Base-by-base conservation (phyloP, 352 stramenopile species). In the Phytophthora ohioensis region DNA sequence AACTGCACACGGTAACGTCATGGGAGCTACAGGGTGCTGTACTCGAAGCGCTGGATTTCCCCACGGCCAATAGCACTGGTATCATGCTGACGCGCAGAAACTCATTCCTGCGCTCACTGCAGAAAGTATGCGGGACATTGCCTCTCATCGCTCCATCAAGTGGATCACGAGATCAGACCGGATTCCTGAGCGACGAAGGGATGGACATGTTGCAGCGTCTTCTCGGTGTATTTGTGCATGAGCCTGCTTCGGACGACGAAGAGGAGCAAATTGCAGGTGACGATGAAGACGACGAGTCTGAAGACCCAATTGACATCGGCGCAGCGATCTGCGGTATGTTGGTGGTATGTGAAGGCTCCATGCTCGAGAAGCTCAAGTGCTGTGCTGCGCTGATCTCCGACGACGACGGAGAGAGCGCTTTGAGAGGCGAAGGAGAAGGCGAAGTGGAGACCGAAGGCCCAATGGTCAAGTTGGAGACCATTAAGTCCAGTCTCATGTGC, bases 401-500 rank as follows among this genome's bases (percentile, higher is more conserved):
- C 12, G 62, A 80, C 6, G 69, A 91, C 15, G 31, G 61, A 4
- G 69, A 76, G 5, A 71, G 54, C 13, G 32, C 35, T 4, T 13
- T 66, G 6, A 71, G 68, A n/a, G 69, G 56, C 2, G 69, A 76
- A 38, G 69, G 65, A 11, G 69, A 78, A 55, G 61, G 57, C 2
- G 46, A 78, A 32, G 43, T 65, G 3, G 65, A 73, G 27, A 48
- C n/a, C 11, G 61, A 72, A 5, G 43, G 38, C 6, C 31, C 53
- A 1, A 73, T 74, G n/a, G 79, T 88, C 5, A 74, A 75, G 31
- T 59, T 92, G 13, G 81, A 88, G 56, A 91, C 75, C 2, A 79
- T 94, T 49, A 87, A 83, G 71, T 80, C 76, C 7, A 82, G 67
- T 55, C 76, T 95, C 27, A 92, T 80, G 72, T 88, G 81, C 57